Evolutionary conservation across 2,329 filamentous ascomycete species (phyloP).

Genomic region (Oidium heveae): DNA sequence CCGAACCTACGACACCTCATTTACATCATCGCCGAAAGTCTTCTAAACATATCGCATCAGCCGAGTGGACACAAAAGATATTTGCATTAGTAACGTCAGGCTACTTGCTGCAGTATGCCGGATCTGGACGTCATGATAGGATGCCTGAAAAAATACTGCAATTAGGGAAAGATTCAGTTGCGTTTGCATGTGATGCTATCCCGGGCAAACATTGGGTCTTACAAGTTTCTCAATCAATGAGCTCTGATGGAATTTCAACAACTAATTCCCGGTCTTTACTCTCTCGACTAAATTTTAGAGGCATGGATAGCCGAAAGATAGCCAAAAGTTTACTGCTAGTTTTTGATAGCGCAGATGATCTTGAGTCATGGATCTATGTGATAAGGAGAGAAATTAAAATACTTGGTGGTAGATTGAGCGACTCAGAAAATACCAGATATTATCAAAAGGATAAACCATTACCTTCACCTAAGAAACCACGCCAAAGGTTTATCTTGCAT

Average conservation of each 20-base stretch:
- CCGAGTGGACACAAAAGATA: conserved; percentile 46
- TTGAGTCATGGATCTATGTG: conserved; percentile 49
- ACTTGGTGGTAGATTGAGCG: conserved; percentile 33
- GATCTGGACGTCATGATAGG: conserved; percentile 43
- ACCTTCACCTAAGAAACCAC: conserved; percentile 6
- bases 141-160: conserved; percentile 50
- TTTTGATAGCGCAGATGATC: conserved; percentile 44
- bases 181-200: conserved; percentile 57
- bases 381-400: conserved; percentile 45
- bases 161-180: conserved; percentile 48
- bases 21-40: conserved; percentile 10
- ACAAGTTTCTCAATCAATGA: conserved; percentile 43
- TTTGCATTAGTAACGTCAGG: conserved; percentile 46
- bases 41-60: conserved; percentile 16
- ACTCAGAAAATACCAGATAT: neutral
- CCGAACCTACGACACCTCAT: neutral
- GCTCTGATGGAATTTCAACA: conserved; percentile 26
- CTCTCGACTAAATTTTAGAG: conserved; percentile 35
- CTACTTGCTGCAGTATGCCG: conserved; percentile 49
- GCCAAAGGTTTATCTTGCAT: conserved; percentile 9
- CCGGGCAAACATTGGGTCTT: conserved; percentile 61
- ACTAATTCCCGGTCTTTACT: conserved; percentile 34
- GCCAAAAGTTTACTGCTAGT: conserved; percentile 45
- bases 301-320: conserved; percentile 24
- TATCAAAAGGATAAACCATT: neutral